Evolutionary conservation across 2,329 filamentous ascomycete species (phyloP).

Genomic region (Penicillium sp.): DNA sequence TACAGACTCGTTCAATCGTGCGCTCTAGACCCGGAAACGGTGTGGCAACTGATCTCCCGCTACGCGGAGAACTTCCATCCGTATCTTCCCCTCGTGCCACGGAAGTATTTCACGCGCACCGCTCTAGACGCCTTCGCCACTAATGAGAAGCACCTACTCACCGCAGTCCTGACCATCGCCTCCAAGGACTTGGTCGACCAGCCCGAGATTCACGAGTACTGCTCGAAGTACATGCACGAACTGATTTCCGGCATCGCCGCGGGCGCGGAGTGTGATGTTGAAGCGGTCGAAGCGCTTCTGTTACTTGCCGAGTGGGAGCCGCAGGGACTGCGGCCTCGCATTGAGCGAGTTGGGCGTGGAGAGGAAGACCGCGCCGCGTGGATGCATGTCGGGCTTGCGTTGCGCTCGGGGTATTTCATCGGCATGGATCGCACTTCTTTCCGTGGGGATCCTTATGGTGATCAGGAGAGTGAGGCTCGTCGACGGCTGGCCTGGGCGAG

Average conservation of each 20-base stretch:
- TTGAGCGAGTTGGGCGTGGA: conserved; percentile 58
- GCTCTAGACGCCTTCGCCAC: conserved; percentile 50
- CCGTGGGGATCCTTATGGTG: conserved; percentile 51
- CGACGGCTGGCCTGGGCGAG: conserved; percentile 61
- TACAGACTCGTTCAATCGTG: conserved; percentile 40
- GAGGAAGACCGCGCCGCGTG: conserved; percentile 67
- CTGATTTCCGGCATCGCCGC: conserved; percentile 59
- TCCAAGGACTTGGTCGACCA: conserved; percentile 62
- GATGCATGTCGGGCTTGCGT: conserved; percentile 66
- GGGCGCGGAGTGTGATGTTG: conserved; percentile 58
- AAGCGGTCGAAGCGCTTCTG: conserved; percentile 61
- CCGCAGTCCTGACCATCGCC: conserved; percentile 61
- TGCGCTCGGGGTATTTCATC: conserved; percentile 62
- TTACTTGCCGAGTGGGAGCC: conserved; percentile 66
- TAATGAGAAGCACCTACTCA: conserved; percentile 59
- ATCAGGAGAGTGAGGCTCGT: conserved; percentile 52
- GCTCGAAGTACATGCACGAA: conserved; percentile 61
- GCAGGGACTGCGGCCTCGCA: conserved; percentile 52
- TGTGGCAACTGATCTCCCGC: conserved; percentile 48
- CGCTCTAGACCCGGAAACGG: conserved; percentile 42
- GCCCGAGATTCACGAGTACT: conserved; percentile 55
- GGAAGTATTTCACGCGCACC: conserved; percentile 48
- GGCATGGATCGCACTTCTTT: conserved; percentile 62
- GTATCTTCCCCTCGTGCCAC: conserved; percentile 60
- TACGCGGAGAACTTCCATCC: conserved; percentile 60